A percentile compares a stretch with the other conserved stretches of the same genome.
Conservation (phyloP, 2,329 filamentous ascomycete species). For the Apiospora koreana region DNA sequence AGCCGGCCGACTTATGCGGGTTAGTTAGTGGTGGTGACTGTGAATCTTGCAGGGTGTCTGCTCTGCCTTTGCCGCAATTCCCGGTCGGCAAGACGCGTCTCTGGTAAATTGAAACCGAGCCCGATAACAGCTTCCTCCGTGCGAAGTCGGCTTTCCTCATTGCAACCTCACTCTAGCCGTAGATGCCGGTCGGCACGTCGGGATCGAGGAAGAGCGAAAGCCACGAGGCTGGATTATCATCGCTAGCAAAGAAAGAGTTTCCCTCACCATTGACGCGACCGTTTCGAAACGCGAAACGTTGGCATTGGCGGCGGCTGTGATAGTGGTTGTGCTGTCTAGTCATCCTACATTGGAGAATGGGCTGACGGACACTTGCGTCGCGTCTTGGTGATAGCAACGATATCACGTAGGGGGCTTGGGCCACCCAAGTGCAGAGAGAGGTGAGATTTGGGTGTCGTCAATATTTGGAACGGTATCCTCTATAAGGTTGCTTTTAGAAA, state of each 20-base stretch:
- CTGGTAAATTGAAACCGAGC: too few species aligned
- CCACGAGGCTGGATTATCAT: background rate
- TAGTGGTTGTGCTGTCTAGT: too few species aligned
- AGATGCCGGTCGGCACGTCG: background rate
- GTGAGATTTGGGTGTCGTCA: background rate
- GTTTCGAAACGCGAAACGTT: background rate
- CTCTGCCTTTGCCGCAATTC: too few species aligned
- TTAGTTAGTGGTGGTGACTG: too few species aligned
- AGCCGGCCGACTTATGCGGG: too few species aligned
- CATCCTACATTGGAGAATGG: background rate
- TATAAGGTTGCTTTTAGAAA: background rate
- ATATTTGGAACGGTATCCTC: background rate
- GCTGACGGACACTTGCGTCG: too few species aligned
- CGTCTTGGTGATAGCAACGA: background rate
- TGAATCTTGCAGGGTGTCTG: too few species aligned
- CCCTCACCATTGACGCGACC: background rate
- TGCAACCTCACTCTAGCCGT: background rate
- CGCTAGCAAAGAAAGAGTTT: too few species aligned
- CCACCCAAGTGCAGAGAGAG: background rate
- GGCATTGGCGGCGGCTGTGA: background rate
- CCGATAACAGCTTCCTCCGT: too few species aligned
- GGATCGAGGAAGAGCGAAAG: background rate
- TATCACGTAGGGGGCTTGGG: background rate
- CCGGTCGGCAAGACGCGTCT: too few species aligned
- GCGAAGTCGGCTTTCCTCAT: background rate